Conservation (phyloP, 352 stramenopile species). For the Phytopythium mirpurense region DNA sequence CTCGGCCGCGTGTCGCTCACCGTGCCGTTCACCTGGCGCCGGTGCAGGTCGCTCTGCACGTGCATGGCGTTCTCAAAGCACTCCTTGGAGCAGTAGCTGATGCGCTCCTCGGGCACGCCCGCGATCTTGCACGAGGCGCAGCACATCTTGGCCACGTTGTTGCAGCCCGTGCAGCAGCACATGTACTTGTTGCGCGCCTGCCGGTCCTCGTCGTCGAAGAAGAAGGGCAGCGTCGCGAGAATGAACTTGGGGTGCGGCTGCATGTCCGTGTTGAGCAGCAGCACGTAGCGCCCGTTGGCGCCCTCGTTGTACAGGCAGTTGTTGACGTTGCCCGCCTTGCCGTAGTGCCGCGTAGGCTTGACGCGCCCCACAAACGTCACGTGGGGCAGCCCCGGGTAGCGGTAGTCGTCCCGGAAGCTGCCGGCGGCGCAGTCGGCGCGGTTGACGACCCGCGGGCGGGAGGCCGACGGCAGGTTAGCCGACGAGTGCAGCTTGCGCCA, state of each 20-base stretch:
- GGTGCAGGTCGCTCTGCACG: constrained; percentile 70
- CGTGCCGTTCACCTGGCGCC: constrained; percentile 78
- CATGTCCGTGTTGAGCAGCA: constrained; percentile 85
- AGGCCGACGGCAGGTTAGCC: constrained; percentile 67
- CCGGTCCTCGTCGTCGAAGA: constrained; percentile 83
- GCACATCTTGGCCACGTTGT: constrained; percentile 80
- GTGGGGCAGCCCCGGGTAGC: constrained; percentile 72
- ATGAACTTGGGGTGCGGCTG: constrained; percentile 84
- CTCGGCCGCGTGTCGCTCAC: constrained; percentile 62
- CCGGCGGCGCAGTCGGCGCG: constrained; percentile 69
- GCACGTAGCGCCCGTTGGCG: constrained; percentile 65
- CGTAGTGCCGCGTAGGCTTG: constrained; percentile 72
- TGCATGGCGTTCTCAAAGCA: constrained; percentile 85
- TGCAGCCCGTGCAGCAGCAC: constrained; percentile 69
- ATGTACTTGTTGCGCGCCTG: constrained; percentile 75
- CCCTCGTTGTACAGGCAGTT: constrained; percentile 88
- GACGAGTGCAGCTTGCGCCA: constrained; percentile 85
- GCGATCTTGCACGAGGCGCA: constrained; percentile 84
- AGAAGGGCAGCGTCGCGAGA: constrained; percentile 75
- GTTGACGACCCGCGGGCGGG: constrained; percentile 67
- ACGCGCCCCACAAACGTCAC: constrained; percentile 78
- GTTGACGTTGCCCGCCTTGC: constrained; percentile 89
- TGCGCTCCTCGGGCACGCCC: constrained; percentile 76
- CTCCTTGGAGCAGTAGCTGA: constrained; percentile 85
- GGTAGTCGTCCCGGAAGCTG: constrained; percentile 84